These are phyloP conservation scores for Colletotrichum sp. DNA, from an alignment of 2,329 filamentous ascomycete species.

Conservation along the genomic window DNA sequence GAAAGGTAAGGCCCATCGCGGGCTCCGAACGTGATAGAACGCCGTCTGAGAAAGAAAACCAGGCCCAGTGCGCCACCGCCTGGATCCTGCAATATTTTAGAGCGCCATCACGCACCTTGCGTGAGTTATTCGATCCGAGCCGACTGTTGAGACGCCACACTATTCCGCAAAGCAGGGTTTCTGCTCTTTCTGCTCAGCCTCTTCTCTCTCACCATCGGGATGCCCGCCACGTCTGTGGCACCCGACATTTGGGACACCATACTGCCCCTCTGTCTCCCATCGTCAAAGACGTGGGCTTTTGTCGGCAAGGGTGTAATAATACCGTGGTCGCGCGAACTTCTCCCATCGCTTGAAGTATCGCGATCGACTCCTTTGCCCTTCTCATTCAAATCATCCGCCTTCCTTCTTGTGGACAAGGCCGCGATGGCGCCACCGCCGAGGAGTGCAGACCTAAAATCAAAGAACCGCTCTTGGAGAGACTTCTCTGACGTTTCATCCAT, in stretches of 20 bases:
- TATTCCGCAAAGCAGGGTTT: slow-evolving; percentile 2
- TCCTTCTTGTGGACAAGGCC: not conserved
- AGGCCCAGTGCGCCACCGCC: not conserved
- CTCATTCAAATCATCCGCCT: slow-evolving; percentile 10
- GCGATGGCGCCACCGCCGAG: slow-evolving; percentile 1
- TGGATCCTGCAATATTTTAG: not conserved
- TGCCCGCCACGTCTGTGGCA: not conserved
- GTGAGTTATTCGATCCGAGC: slow-evolving; percentile 9
- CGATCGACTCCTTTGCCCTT: slow-evolving; percentile 18
- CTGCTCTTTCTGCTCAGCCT: slow-evolving; percentile 1
- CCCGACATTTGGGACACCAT: slow-evolving; percentile 5
- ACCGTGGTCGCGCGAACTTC: not conserved
- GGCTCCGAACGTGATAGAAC: not conserved
- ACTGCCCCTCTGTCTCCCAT: not conserved
- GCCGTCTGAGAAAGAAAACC: not conserved
- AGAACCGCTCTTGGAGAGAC: slow-evolving; percentile 35
- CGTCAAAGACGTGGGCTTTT: not conserved
- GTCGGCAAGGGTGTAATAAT: not conserved
- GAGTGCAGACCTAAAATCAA: slow-evolving; percentile 25
- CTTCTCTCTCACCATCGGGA: slow-evolving; percentile 15
- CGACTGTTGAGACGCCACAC: slow-evolving; percentile 9
- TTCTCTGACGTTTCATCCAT: slow-evolving; percentile 50
- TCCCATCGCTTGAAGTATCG: slow-evolving; percentile 5
- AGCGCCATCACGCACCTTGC: not conserved
- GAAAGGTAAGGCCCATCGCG: not conserved